These are phyloP conservation scores for Oidiodendron maius DNA, from an alignment of 495 filamentous ascomycete genomes.

Conservation along the genomic window DNA sequence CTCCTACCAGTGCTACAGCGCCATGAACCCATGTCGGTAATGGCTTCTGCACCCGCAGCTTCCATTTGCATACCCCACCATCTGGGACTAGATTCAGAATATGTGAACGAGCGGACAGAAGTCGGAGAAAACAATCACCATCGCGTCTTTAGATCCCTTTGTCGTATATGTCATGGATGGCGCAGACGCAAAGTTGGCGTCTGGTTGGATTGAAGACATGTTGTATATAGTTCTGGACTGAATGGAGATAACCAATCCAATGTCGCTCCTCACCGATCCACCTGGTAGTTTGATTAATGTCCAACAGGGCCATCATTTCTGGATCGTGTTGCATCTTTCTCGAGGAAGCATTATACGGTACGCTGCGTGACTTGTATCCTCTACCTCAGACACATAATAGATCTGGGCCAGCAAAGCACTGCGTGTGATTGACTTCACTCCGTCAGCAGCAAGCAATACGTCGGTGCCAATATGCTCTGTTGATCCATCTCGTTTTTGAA, in stretches of 20 bases:
- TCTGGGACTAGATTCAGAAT: constrained; percentile 77
- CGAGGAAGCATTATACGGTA: constrained; percentile 78
- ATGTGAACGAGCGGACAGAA: constrained; percentile 66
- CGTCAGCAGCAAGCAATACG: too few relatives aligned
- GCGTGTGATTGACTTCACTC: constrained; percentile 74
- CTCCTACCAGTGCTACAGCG: constrained; percentile 63
- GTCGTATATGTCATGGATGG: constrained; percentile 76
- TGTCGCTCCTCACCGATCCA: constrained; percentile 76
- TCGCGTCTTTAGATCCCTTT: constrained; percentile 57
- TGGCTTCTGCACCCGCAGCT: constrained; percentile 62
- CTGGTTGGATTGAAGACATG: constrained; percentile 70
- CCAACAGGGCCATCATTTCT: constrained; percentile 61
- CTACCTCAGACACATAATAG: too few relatives aligned
- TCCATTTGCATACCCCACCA: constrained; percentile 76
- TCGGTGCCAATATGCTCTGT: too few relatives aligned
- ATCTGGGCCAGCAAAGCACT: constrained; percentile 62
- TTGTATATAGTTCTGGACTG: constrained; percentile 73
- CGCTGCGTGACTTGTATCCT: constrained; percentile 75
- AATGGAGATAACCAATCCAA: constrained; percentile 77
- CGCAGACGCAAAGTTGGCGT: constrained; percentile 63
- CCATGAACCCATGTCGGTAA: constrained; percentile 66
- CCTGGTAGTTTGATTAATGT: constrained; percentile 61
- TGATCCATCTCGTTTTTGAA: too few relatives aligned
- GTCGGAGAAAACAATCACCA: constrained; percentile 63
- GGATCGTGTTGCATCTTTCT: constrained; percentile 57